Evolutionary conservation across 768 basidiomycete species (phyloP), one percentile per base, ranked within the genome.

Genomic region (Kwoniella bestiolae): DNA sequence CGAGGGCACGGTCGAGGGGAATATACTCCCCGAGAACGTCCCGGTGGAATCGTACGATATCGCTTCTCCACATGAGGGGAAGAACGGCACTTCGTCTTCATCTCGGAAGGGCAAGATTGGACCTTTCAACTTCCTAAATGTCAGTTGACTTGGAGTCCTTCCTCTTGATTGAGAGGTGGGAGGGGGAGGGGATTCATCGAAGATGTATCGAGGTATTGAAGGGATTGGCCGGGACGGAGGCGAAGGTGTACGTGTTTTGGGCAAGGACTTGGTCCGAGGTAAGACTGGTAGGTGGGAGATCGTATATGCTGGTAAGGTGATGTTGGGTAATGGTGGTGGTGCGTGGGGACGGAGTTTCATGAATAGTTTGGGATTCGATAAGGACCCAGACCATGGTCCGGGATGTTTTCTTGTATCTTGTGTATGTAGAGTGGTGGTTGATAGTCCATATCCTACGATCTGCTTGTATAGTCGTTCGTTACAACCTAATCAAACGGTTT

Each of bases 41-140:
- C 51, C 45, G 29, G 44, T 45, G 8, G 46, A 46, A 12, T 66
- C 34, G 14, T 34, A 61, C 14, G 47, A 32, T 3, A 59, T 44
- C 1, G 65, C 60, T n/a, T 72, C 70, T 14, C 70, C 70, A 41
- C 66, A 60, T 35, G 46, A 41, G 2, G 70, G 70, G 29, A 41
- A 59, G 34, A 72, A 72, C 0, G 64, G 67, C 8, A 51, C 38
- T 21, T 65, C 58, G 5, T 65, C 34, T 1, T 66, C 55, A 23
- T 46, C 32, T 12, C 60, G 28, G 32, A 65, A 32, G 44, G 60
- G 60, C 56, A 50, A 35, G 23, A 61, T 61, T 7, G 57, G 46
- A 44, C 23, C 3, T 26, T 32, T 34, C 52, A 55, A 34, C 26
- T 41, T 32, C 14, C 29, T 11, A 26, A 51, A 29, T 25, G 21